These are phyloP conservation scores for Trapa incisa DNA, from an alignment of 345 rosid genomes.

Conservation along the genomic window DNA sequence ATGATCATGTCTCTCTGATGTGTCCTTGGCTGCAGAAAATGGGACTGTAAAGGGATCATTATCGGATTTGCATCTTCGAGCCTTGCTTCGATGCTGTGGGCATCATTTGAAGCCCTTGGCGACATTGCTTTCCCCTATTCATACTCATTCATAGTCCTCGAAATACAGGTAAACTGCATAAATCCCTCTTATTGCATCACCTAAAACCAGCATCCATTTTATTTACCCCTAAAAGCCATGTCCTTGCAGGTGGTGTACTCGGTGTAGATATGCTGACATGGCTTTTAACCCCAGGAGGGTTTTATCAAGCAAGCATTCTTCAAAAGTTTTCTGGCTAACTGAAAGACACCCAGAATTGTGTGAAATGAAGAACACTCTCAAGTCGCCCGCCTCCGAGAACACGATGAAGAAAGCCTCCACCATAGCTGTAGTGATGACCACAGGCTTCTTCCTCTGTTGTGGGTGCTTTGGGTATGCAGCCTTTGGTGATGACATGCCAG, in stretches of 20 bases:
- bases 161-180: constrained; percentile 23
- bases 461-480: constrained; percentile 44
- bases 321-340: too few relatives aligned
- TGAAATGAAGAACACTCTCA: constrained; percentile 32
- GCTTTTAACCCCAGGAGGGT: background rate
- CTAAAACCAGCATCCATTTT: too few relatives aligned
- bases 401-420: constrained; percentile 39
- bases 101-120: constrained; percentile 17
- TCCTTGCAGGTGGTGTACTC: too few relatives aligned
- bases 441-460: constrained; percentile 30
- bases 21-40: constrained; percentile 14
- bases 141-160: constrained; percentile 17
- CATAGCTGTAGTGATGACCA: constrained; percentile 17
- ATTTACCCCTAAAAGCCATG: background rate
- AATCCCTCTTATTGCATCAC: too few relatives aligned
- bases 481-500: constrained; percentile 36
- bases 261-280: too few relatives aligned
- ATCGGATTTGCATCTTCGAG: constrained; percentile 15
- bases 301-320: background rate
- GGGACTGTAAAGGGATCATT: constrained; percentile 22
- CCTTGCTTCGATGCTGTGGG: constrained; percentile 11
- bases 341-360: background rate
- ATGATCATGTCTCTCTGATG: too few relatives aligned
- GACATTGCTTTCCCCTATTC: constrained; percentile 27
- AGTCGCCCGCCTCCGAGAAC: constrained; percentile 34